These are phyloP conservation scores for Petunia secreta DNA, from an alignment of 257 asterid species.

Conservation along the genomic window DNA sequence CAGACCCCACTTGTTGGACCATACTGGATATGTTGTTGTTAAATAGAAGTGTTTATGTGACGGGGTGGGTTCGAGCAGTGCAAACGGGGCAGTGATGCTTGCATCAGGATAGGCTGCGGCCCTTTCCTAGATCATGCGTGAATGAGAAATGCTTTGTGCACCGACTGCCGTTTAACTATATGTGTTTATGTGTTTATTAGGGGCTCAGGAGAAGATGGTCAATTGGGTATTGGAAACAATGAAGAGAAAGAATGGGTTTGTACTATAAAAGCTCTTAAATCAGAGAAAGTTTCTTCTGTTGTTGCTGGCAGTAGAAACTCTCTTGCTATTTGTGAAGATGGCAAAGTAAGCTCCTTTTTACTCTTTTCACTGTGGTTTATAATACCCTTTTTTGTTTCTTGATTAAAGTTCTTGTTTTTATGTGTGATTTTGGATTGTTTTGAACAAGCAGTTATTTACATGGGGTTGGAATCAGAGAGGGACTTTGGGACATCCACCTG, in stretches of 20 bases:
- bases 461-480: slow-evolving; percentile 99
- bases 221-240: slow-evolving; percentile 76
- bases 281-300: slow-evolving; percentile 61
- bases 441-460: slow-evolving; percentile 67
- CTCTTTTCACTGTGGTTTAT: neutral
- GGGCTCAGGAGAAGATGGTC: slow-evolving; percentile 99
- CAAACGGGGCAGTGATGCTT: too few relatives aligned
- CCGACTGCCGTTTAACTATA: neutral
- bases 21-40: too few relatives aligned
- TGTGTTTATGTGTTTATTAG: slow-evolving; percentile 34
- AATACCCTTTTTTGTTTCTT: neutral
- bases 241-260: slow-evolving; percentile 93
- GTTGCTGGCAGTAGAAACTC: slow-evolving; percentile 98
- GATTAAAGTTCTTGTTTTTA: neutral
- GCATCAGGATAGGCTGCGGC: too few relatives aligned
- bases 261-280: slow-evolving; percentile 58
- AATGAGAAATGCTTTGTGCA: too few relatives aligned
- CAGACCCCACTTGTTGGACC: too few relatives aligned
- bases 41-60: too few relatives aligned
- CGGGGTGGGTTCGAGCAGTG: too few relatives aligned
- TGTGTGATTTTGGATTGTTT: slow-evolving; percentile 6
- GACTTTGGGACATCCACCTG: slow-evolving; percentile 92
- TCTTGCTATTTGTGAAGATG: slow-evolving; percentile 90
- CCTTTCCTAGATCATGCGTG: too few relatives aligned
- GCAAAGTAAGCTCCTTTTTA: slow-evolving; percentile 56